Evolutionary conservation across 2,329 filamentous ascomycete species (phyloP), one percentile per base, ranked within the genome.

Genomic region (Beauveria australis): DNA sequence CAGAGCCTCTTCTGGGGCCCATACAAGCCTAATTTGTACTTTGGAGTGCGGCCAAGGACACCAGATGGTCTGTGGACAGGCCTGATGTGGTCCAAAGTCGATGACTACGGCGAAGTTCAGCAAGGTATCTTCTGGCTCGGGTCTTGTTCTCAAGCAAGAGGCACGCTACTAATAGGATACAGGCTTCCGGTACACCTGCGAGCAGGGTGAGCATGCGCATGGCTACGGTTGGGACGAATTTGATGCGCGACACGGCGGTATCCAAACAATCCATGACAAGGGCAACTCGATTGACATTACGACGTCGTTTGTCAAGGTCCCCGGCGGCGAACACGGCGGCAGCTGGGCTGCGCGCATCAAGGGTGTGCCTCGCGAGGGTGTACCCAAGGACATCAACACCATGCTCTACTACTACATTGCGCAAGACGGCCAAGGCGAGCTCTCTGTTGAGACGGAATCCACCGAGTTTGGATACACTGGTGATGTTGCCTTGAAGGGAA

Each of bases 161-260:
- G 7, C 3, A 47, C 12, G 19, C 57, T 53, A 12, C 53, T 63
- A 22, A 22, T 28, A 59, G 1, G 8, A 40, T 4, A 5, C 70
- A 94, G 91, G 87, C 67, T 89, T 97, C 68, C 87, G 94, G 65
- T 92, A 96, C 73, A 97, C 94, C 0, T 99, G 94, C 76, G 94
- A 97, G 74, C 94, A 99, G 73, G 85, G 94, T 72, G 91, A 95
- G 72, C 89, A 89, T 65, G 96, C 99, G 82, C 89, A 86, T 53
- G 93, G 93, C 60, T 99, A 99, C 73, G 94, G 94, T 64, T 99
- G 94, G 94, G 92, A 97, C 69, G 91, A 96, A 72, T 99, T 95
- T 73, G 94, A 99, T 74, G 87, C 92, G 24, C 83, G 94, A 61
- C 88, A 82, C 61, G 94, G 94, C 64, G 94, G 94, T 60, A 81